Evolutionary conservation across 225 moss, liverwort and hornwort species (phyloP).

Genomic region (Neckera pumila): DNA sequence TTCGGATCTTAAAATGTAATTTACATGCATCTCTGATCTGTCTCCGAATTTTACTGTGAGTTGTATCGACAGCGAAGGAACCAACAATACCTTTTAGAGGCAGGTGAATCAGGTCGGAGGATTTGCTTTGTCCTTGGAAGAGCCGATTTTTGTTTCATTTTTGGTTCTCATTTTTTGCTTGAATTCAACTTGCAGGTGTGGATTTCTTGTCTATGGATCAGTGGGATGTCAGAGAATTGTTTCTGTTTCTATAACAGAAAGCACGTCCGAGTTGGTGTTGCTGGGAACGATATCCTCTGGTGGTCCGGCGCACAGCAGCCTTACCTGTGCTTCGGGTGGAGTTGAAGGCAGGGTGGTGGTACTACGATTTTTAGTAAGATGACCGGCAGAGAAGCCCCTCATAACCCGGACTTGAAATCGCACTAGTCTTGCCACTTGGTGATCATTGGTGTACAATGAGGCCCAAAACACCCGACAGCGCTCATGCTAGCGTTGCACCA

Average conservation of each 20-base stretch:
- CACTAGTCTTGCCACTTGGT: background rate
- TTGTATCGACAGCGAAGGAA: background rate
- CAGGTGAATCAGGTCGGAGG: background rate
- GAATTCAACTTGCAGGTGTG: constrained; percentile 5
- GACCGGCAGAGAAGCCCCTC: background rate
- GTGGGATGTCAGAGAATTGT: background rate
- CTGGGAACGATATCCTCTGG: background rate
- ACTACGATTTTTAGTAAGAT: background rate
- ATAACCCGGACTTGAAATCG: background rate
- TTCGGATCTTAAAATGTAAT: background rate
- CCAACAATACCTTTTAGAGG: background rate
- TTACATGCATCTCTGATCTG: background rate
- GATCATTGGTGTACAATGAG: constrained; percentile 4
- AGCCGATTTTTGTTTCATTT: background rate
- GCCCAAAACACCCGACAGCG: background rate
- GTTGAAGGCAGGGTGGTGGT: background rate
- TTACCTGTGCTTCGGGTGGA: background rate
- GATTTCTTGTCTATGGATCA: background rate
- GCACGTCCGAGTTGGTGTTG: background rate
- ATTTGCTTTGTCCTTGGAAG: background rate
- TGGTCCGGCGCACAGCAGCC: background rate
- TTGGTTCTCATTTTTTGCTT: background rate
- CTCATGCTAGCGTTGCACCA: background rate
- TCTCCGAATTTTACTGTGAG: background rate
- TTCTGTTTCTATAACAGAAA: background rate